A percentile compares a stretch with the other conserved stretches of the same genome.
Evolutionary conservation across 257 asterid genomes (phyloP).

Genomic region (Rubia yunnanensis): DNA sequence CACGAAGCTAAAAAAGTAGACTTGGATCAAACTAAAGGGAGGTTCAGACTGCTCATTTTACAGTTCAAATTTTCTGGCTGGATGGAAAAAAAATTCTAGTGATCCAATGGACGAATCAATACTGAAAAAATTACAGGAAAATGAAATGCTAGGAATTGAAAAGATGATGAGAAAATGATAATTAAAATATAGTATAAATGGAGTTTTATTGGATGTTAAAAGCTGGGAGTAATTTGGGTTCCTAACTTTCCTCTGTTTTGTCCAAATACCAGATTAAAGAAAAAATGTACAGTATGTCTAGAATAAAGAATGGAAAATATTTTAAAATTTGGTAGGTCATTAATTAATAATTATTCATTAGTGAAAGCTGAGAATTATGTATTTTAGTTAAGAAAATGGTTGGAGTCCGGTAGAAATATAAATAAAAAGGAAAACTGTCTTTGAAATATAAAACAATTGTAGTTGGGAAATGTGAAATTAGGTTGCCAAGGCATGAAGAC

Average conservation of each 20-base stretch:
- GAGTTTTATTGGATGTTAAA: conserved; percentile 26
- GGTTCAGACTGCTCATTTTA: conserved; percentile 15
- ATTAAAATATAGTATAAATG: conserved; percentile 6
- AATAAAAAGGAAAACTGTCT: not conserved
- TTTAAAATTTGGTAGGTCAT: conserved; percentile 32
- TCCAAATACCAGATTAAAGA: conserved; percentile 33
- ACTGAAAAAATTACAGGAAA: conserved; percentile 6
- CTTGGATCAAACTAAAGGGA: conserved; percentile 20
- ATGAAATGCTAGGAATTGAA: conserved; percentile 20
- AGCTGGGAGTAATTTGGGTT: conserved; percentile 30
- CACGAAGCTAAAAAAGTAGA: conserved; percentile 13
- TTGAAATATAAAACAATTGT: conserved; percentile 28
- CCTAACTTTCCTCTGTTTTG: conserved; percentile 45
- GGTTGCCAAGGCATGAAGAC: conserved; percentile 89
- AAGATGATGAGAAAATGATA: conserved; percentile 33
- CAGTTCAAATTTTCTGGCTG: not conserved
- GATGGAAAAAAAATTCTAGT: not conserved
- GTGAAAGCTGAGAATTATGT: conserved; percentile 45
- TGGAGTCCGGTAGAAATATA: conserved; percentile 56
- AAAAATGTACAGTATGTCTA: conserved; percentile 8
- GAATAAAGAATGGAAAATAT: conserved; percentile 16
- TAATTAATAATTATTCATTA: conserved; percentile 41
- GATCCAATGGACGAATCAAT: conserved; percentile 7
- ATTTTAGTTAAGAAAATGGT: conserved; percentile 80
- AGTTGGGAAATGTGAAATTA: conserved; percentile 96